Evolutionary conservation across 1,284 basidiomycete genomes (phyloP), one percentile per base, ranked within the genome.

Genomic region (Abortiporus biennis): DNA sequence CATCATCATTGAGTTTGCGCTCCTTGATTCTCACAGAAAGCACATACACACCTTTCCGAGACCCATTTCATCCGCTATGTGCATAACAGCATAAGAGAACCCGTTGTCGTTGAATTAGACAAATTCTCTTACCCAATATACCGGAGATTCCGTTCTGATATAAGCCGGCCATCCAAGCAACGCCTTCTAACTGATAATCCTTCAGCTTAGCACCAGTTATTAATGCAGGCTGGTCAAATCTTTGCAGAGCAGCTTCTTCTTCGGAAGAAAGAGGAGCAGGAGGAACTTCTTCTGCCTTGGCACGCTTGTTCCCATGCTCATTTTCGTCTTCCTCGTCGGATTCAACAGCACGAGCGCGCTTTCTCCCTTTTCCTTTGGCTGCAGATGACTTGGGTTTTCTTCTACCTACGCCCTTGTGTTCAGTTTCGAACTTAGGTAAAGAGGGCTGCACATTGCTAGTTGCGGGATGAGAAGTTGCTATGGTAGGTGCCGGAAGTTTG

Each of bases 111-210:
- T 8, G 13, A 13, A 22, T 9, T 8, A 22, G 20, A 24, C 4
- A 20, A 22, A 12, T 21, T 17, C 17, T 67, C 78, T 25, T 53
- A 83, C 82, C 91, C 23, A 98, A 63, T 45, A 97, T 97, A 2
- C 95, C 94, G 29, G 92, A 94, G 39, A 97, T 83, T 2, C 95
- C 93, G 54, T 95, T 96, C 64, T 92, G 83, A 62, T 93, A 92
- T 8, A 99, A 67, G 24, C 83, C 84, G 3, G 89, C 85, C 85
- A 99, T 92, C 95, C 95, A 99, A 50, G 95, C 89, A 12, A 98
- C 78, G 3, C 95, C 95, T 40, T 93, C 91, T 1, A 98, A 73
- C 61, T 99, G 95, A 58, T 98, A 98, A 36, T 87, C 78, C 54
- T 92, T 89, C 50, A 97, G 63, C 38, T 68, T 85, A 1, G 84